These are phyloP conservation scores for Nissolia schottii DNA, from an alignment of 306 rosid genomes.

Conservation along the genomic window DNA sequence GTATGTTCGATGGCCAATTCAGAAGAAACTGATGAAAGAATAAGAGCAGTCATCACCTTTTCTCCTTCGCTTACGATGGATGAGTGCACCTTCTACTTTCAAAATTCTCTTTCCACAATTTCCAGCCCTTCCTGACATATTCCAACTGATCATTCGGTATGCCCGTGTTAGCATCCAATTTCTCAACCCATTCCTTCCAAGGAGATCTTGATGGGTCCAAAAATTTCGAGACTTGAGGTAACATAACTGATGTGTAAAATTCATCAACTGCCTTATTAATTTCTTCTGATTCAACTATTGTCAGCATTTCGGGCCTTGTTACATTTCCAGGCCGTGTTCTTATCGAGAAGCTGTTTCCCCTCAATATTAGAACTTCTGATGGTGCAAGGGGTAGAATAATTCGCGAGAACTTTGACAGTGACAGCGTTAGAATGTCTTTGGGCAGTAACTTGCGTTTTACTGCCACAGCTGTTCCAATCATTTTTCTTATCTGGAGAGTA, in stretches of 20 bases:
- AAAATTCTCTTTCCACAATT: slow-evolving; percentile 48
- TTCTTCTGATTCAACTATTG: slow-evolving; percentile 59
- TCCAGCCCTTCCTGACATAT: slow-evolving; percentile 67
- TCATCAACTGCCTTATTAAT: slow-evolving; percentile 52
- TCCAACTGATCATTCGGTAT: slow-evolving; percentile 63
- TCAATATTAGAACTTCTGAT: slow-evolving; percentile 67
- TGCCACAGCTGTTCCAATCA: slow-evolving; percentile 81
- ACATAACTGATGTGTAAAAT: slow-evolving; percentile 59
- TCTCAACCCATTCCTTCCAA: slow-evolving; percentile 83
- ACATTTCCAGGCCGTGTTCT: slow-evolving; percentile 60
- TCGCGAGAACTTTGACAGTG: slow-evolving; percentile 70
- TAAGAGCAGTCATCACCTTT: slow-evolving; percentile 20
- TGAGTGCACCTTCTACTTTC: slow-evolving; percentile 9
- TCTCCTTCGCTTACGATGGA: slow-evolving; percentile 16
- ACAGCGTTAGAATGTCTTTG: slow-evolving; percentile 47
- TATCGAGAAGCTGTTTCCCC: slow-evolving; percentile 64
- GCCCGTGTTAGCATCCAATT: slow-evolving; percentile 59
- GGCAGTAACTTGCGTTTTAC: slow-evolving; percentile 76
- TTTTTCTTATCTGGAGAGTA: slow-evolving; percentile 71
- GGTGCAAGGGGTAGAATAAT: slow-evolving; percentile 80
- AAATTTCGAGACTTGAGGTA: slow-evolving; percentile 64
- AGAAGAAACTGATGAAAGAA: not conserved
- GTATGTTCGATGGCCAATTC: not conserved
- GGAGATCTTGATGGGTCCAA: slow-evolving; percentile 64
- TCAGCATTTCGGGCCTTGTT: slow-evolving; percentile 66